Percentiles rank a stretch among this genome's conserved stretches.
Conservation (phyloP, 257 asterid species). For the Coffea canephora region DNA sequence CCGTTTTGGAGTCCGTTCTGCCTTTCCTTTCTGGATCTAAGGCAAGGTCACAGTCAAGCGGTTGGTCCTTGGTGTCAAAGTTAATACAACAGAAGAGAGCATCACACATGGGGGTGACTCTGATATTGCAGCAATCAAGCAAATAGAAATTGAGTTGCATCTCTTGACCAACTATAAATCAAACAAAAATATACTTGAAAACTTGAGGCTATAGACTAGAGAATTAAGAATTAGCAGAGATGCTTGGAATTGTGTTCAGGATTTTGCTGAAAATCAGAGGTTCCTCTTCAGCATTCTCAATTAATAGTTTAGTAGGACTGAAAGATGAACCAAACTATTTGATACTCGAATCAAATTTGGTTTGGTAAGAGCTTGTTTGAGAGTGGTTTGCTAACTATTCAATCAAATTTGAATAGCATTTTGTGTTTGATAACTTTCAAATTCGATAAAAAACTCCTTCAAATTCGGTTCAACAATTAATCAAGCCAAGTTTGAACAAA, state of each 20-base stretch:
- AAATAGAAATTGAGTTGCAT: neutral
- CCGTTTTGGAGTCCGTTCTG: conserved; percentile 17
- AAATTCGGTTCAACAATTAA: too few relatives aligned
- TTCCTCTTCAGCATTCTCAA: too few relatives aligned
- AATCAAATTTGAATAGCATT: too few relatives aligned
- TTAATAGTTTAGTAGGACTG: neutral
- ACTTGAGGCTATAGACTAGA: conserved; percentile 5
- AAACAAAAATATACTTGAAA: neutral
- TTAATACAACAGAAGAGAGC: conserved; percentile 10
- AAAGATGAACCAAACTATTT: too few relatives aligned
- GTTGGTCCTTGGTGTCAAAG: conserved; percentile 34
- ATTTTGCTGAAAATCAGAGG: too few relatives aligned
- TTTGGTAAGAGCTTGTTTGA: too few relatives aligned
- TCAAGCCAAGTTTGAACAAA: too few relatives aligned
- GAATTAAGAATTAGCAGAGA: conserved; percentile 18
- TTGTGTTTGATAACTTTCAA: too few relatives aligned
- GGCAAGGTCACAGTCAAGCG: neutral
- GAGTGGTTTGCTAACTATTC: too few relatives aligned
- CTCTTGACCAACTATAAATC: neutral
- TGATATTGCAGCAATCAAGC: neutral
- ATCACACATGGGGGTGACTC: neutral
- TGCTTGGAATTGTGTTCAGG: too few relatives aligned
- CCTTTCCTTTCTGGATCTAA: conserved; percentile 20
- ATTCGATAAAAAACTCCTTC: too few relatives aligned
- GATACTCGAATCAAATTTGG: too few relatives aligned